Base-by-base conservation (phyloP, 1,284 basidiomycete species). In the Hortiboletus rubellus region DNA sequence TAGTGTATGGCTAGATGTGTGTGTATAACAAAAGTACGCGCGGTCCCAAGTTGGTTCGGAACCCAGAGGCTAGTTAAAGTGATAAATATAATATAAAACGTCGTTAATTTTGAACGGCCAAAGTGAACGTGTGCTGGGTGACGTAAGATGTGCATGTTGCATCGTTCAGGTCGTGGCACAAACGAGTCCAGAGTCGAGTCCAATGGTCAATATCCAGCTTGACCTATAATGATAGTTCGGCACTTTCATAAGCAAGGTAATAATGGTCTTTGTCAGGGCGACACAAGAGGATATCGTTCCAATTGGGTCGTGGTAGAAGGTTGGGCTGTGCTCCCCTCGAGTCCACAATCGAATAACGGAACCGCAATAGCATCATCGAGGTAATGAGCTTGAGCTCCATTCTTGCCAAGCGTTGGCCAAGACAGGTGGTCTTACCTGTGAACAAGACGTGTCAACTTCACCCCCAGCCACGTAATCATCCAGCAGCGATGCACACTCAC, bases 281-380 rank as follows among this genome's bases (percentile, higher is more conserved):
- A 67, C 87, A 88, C 51, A 82, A 73, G 46, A 87, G 76, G 55
- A 81, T 80, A 66, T 90, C 87, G 70, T 90, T 89, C 87, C 88
- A 90, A 64, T 90, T 84, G 15, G 88, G 87, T 41, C 69, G 75
- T 33, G 86, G 87, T 6, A 79, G 71, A 36, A 72, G 70, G 55
- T 74, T 70, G 22, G 76, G 76, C 27, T 66, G 69, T 60, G 74
- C 71, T 41, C 84, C 87, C 38, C 64, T 66, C 33, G 69, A 70
- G 66, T 86, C 83, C 8, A 87, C 81, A 52, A 83, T 72, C 42
- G 69, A 72, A 65, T 84, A 81, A 59, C 81, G 79, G 66, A 84
- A 86, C 30, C 81, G 81, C 46, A 88, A 74, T 33, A 87, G 69
- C 66, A 89, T 79, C 75, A 86, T 80, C 52, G 86, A 82, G 17